Evolutionary conservation across 495 filamentous ascomycete genomes (phyloP), one percentile per base, ranked within the genome.

Genomic region (Xylona heveae): DNA sequence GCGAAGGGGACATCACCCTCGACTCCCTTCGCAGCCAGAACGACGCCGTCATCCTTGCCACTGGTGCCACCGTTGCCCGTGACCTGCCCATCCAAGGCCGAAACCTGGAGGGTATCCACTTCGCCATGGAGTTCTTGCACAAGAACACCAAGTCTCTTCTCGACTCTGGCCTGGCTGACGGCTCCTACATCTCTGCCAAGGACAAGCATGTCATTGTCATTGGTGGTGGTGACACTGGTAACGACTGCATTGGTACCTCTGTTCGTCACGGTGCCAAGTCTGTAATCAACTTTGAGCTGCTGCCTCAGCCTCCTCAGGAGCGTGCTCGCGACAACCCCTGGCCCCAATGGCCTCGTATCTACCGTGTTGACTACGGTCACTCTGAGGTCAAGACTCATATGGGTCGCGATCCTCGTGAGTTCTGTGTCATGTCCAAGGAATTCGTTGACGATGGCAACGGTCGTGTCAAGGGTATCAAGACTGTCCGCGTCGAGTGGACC

Each of bases 291-390:
- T 95, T 99, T 44, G 88, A 99, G 61, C 63, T 99, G 17, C 70
- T 99, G 24, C 88, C 88, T 17, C 82, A 94, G 51, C 88, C 90
- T 42, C 85, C 84, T 6, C 70, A 78, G 42, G 78, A 93, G 64
- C 83, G 88, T 51, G 84, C 81, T 37, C 71, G 77, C 38, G 88
- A 95, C 56, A 99, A 99, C 64, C 88, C 88, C 30, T 99, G 88
- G 88, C 88, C 88, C 0, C 90, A 95, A 57, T 99, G 88, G 88
- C 88, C 88, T 15, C 79, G 85, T 45, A 88, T 99, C 54, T 95
- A 95, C 65, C 81, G 88, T 46, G 74, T 95, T 28, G 88, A 99
- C 52, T 99, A 99, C 44, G 88, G 88, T 30, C 88, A 99, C 61
- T 69, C 74, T 2, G 88, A 99, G 49, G 88, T 99, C 38, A 83